Percentiles rank a stretch among this genome's conserved stretches.
Evolutionary conservation across 495 filamentous ascomycete genomes (phyloP).

Genomic region (Penicillium silybi): DNA sequence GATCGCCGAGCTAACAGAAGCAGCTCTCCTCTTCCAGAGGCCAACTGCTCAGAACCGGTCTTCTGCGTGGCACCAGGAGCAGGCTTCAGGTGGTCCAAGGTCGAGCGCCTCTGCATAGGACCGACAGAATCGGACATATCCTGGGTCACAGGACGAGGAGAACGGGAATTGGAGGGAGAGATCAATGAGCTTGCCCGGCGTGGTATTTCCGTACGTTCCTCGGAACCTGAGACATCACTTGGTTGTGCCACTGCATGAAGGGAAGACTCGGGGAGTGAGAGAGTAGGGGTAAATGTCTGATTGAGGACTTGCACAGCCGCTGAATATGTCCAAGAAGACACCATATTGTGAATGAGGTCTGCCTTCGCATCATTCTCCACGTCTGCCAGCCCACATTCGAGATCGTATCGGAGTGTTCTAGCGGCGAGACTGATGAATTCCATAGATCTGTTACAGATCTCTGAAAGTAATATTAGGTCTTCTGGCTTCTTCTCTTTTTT

Average conservation of each 20-base stretch:
- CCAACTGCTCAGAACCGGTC: slow-evolving; percentile 76
- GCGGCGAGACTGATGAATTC: slow-evolving; percentile 78
- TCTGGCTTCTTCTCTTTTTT: slow-evolving; percentile 55
- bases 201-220: slow-evolving; percentile 45
- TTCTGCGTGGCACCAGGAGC: slow-evolving; percentile 34
- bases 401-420: slow-evolving; percentile 71
- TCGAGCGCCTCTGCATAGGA: slow-evolving; percentile 19
- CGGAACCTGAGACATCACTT: slow-evolving; percentile 24
- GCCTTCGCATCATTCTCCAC: slow-evolving; percentile 30
- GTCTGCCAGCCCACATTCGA: slow-evolving; percentile 42
- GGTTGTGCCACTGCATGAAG: slow-evolving; percentile 30
- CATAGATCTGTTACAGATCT: slow-evolving; percentile 72
- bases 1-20: slow-evolving; percentile 73
- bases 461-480: slow-evolving; percentile 70
- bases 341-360: slow-evolving; percentile 71
- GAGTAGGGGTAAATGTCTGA: slow-evolving; percentile 66
- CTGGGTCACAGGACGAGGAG: slow-evolving; percentile 28
- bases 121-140: slow-evolving; percentile 27
- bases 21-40: slow-evolving; percentile 74
- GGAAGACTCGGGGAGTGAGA: slow-evolving; percentile 62
- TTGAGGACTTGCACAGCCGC: slow-evolving; percentile 72
- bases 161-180: slow-evolving; percentile 16
- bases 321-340: slow-evolving; percentile 81
- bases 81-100: slow-evolving; percentile 31
- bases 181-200: slow-evolving; percentile 44